These are phyloP conservation scores for Mycena capillaripes DNA, from an alignment of 768 basidiomycete genomes.

Conservation along the genomic window DNA sequence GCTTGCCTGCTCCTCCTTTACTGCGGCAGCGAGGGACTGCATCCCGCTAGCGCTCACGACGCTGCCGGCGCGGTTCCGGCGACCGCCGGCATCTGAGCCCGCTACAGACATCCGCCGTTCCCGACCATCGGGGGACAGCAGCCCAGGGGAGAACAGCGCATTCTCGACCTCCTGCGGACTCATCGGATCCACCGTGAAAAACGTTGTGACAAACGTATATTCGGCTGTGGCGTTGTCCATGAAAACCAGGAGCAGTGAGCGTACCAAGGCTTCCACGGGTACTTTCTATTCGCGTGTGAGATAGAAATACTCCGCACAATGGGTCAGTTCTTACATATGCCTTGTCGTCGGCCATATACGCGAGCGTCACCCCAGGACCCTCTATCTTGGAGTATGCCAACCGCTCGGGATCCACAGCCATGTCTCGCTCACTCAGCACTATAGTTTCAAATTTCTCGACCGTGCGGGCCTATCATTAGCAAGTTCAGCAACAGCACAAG, in stretches of 20 bases:
- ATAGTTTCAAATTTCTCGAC: slow-evolving; percentile 81
- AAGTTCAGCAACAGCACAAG: background rate
- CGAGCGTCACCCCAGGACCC: slow-evolving; percentile 84
- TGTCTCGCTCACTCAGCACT: slow-evolving; percentile 57
- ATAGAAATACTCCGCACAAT: background rate
- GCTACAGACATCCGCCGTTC: slow-evolving; percentile 56
- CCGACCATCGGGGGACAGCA: slow-evolving; percentile 61
- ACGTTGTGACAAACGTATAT: slow-evolving; percentile 87
- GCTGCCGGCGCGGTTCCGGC: slow-evolving; percentile 49
- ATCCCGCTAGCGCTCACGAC: slow-evolving; percentile 51
- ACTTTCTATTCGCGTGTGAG: slow-evolving; percentile 70
- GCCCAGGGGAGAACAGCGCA: slow-evolving; percentile 52
- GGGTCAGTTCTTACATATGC: slow-evolving; percentile 71
- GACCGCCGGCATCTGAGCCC: slow-evolving; percentile 67
- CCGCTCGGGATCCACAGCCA: slow-evolving; percentile 65
- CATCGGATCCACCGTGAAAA: slow-evolving; percentile 71
- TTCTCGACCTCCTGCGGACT: slow-evolving; percentile 52
- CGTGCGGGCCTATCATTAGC: slow-evolving; percentile 66
- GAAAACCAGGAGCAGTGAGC: slow-evolving; percentile 90
- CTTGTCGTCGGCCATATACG: slow-evolving; percentile 93
- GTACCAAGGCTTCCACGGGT: slow-evolving; percentile 84
- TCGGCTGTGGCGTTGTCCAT: slow-evolving; percentile 97
- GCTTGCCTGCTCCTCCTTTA: slow-evolving; percentile 72
- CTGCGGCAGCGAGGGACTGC: slow-evolving; percentile 49
- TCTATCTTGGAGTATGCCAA: slow-evolving; percentile 80